These are phyloP conservation scores for Chimonanthus salicifolius DNA, from an alignment of 164 flowering plant species.

Conservation along the genomic window DNA sequence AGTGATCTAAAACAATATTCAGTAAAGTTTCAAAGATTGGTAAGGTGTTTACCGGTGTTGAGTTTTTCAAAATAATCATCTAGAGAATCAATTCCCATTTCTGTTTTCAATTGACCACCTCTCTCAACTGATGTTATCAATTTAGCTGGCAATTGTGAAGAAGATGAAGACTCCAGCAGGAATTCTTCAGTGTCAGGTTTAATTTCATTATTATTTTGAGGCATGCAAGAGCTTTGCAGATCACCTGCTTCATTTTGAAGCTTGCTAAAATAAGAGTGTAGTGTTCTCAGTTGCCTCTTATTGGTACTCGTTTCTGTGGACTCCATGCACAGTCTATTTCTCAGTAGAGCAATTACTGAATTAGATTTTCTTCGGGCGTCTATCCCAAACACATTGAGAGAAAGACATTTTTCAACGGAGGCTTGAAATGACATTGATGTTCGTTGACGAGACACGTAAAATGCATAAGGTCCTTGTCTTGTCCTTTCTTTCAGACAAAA, in stretches of 20 bases:
- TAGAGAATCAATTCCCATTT: slow-evolving; percentile 29
- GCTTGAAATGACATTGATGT: slow-evolving; percentile 7
- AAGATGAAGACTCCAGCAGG: slow-evolving; percentile 3
- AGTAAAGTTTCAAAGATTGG: background rate
- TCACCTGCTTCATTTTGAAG: slow-evolving; percentile 24
- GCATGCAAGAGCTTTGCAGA: slow-evolving; percentile 5
- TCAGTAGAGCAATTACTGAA: slow-evolving; percentile 8
- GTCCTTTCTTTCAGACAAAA: slow-evolving; percentile 10
- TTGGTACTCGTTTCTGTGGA: slow-evolving; percentile 18
- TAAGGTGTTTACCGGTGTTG: slow-evolving; percentile 22
- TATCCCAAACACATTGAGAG: background rate
- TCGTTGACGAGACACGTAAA: background rate
- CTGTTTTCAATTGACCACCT: slow-evolving; percentile 20
- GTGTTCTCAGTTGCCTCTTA: slow-evolving; percentile 34
- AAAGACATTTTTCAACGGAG: background rate
- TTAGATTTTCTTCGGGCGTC: slow-evolving; percentile 7
- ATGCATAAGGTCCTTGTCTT: slow-evolving; percentile 9
- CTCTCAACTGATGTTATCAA: slow-evolving; percentile 1
- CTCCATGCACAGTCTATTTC: slow-evolving; percentile 8
- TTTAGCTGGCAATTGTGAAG: slow-evolving; percentile 11
- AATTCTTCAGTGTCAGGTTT: slow-evolving; percentile 2
- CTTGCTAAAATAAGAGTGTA: slow-evolving; percentile 49
- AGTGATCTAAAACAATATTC: background rate
- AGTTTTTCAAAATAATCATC: slow-evolving; percentile 40
- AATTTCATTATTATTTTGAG: slow-evolving; percentile 2